Percentiles rank a stretch among this genome's conserved stretches.
phyloP scores from a whole-genome alignment of 2,329 filamentous ascomycete genomes.

The Hysterium pulicare region DNA sequence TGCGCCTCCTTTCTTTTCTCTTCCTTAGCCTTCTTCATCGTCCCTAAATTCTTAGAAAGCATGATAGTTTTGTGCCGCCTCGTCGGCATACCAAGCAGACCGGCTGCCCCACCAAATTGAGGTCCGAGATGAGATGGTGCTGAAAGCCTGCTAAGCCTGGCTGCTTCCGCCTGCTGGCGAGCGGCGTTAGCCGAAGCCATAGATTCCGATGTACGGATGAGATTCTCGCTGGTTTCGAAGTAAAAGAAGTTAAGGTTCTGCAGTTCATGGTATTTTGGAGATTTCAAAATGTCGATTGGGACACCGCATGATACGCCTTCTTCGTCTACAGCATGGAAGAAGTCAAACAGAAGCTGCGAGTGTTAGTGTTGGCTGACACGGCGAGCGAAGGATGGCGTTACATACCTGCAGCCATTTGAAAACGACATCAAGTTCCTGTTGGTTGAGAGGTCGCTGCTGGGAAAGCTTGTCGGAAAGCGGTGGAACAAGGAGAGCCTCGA shows the following conservation, averaged over 20 bases:
- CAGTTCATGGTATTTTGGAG: slow-evolving; percentile 96
- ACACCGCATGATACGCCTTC: slow-evolving; percentile 83
- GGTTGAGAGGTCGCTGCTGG: slow-evolving; percentile 74
- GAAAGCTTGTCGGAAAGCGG: slow-evolving; percentile 94
- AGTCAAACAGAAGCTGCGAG: slow-evolving; percentile 69
- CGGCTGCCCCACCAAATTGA: slow-evolving; percentile 49
- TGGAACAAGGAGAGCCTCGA: slow-evolving; percentile 86
- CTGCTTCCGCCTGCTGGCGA: slow-evolving; percentile 62
- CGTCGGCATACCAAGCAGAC: slow-evolving; percentile 60
- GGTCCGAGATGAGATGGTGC: slow-evolving; percentile 59
- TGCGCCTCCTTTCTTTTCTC: slow-evolving; percentile 94
- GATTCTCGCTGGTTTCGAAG: slow-evolving; percentile 83
- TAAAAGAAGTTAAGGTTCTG: slow-evolving; percentile 98
- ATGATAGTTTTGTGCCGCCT: slow-evolving; percentile 64
- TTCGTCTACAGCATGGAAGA: slow-evolving; percentile 92
- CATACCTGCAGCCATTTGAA: slow-evolving; percentile 79
- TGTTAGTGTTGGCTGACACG: slow-evolving; percentile 2
- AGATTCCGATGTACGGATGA: slow-evolving; percentile 91
- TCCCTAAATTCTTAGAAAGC: slow-evolving; percentile 89
- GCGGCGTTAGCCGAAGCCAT: slow-evolving; percentile 88
- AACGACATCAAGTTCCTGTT: slow-evolving; percentile 89
- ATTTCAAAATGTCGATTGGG: slow-evolving; percentile 86
- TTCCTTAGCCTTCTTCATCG: slow-evolving; percentile 93
- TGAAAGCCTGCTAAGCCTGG: slow-evolving; percentile 63
- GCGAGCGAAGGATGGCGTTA: neutral